Conservation (phyloP, 139 green algal species). For the Tetraselmis striata region DNA sequence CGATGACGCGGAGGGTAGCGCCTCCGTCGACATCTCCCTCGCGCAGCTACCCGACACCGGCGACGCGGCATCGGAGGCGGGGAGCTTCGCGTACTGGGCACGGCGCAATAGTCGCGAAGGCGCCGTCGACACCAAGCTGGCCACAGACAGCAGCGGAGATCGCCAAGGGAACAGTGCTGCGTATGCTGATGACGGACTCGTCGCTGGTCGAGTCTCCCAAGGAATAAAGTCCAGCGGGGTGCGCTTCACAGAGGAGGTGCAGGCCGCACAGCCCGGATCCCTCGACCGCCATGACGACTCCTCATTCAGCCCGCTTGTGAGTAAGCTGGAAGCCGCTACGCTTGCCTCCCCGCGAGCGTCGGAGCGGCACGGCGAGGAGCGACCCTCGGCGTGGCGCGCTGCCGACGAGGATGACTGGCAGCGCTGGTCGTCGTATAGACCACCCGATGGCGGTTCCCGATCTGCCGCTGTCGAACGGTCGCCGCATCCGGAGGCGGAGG, state of each 20-base stretch:
- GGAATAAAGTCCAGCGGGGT: too few relatives aligned
- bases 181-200: too few relatives aligned
- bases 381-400: too few relatives aligned
- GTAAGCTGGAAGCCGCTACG: background rate
- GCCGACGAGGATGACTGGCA: background rate
- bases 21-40: background rate
- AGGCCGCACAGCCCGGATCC: too few relatives aligned
- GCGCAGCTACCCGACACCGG: background rate
- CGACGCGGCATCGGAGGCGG: background rate
- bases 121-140: too few relatives aligned
- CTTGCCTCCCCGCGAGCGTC: background rate
- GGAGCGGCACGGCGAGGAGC: background rate
- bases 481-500: background rate
- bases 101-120: background rate
- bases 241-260: too few relatives aligned
- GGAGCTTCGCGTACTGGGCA: background rate
- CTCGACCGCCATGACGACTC: too few relatives aligned
- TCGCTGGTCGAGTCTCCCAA: too few relatives aligned
- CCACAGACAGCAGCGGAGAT: too few relatives aligned
- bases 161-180: too few relatives aligned
- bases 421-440: background rate
- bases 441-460: background rate
- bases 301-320: background rate
- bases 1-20: background rate
- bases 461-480: background rate